Evolutionary conservation across 495 filamentous ascomycete genomes (phyloP).

Genomic region (Cladorrhinum samala): DNA sequence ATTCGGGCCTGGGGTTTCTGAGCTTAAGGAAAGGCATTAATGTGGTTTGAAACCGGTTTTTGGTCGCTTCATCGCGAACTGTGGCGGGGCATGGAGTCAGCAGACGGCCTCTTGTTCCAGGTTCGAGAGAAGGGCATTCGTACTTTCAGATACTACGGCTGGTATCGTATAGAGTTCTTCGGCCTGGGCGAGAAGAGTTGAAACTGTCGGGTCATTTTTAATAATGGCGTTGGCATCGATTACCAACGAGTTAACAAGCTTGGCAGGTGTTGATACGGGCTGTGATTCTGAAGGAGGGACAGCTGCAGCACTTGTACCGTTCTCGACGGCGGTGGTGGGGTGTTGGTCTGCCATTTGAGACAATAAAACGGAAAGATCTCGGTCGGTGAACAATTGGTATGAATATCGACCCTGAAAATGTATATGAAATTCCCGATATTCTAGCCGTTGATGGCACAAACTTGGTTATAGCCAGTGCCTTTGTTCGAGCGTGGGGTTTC

Average conservation of each 20-base stretch:
- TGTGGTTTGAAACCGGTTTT: slow-evolving; percentile 71
- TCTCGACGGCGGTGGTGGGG: slow-evolving; percentile 19
- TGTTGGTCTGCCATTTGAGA: slow-evolving; percentile 6
- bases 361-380: background rate
- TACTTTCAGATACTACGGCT: slow-evolving; percentile 81
- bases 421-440: too few relatives aligned
- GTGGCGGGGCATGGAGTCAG: background rate
- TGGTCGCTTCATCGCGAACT: slow-evolving; percentile 64
- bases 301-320: background rate
- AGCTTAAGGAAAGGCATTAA: slow-evolving; percentile 79
- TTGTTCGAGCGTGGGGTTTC: slow-evolving; percentile 8
- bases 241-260: slow-evolving; percentile 75
- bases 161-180: slow-evolving; percentile 80
- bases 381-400: background rate
- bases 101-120: background rate
- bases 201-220: slow-evolving; percentile 76
- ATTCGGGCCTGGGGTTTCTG: slow-evolving; percentile 64
- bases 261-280: slow-evolving; percentile 26
- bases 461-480: too few relatives aligned
- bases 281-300: slow-evolving; percentile 1
- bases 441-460: too few relatives aligned
- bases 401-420: too few relatives aligned
- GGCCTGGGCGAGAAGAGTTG: slow-evolving; percentile 66
- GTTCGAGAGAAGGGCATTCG: slow-evolving; percentile 9
- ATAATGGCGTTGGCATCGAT: slow-evolving; percentile 90